Base-by-base conservation (phyloP, 495 filamentous ascomycete genomes). In the Barbatosphaeria neglecta region DNA sequence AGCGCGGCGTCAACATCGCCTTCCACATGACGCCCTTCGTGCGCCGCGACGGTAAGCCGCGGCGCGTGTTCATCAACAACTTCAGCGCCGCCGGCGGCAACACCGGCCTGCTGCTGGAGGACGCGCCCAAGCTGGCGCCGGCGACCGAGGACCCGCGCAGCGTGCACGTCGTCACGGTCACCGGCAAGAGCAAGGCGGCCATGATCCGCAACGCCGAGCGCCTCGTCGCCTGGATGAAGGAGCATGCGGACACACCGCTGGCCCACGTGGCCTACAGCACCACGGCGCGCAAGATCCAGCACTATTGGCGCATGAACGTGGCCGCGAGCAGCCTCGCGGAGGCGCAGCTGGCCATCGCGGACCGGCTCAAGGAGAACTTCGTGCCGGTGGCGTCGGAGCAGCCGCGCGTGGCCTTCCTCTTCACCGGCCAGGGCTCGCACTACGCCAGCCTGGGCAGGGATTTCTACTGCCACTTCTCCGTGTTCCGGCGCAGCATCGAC, bases 201-300 rank as follows among this genome's bases (percentile, higher is more conserved):
- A 68, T 81, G 63, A 68, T 74, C 16, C 60, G 67, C 22, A 78
- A 80, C 44, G 64, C 67, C 0, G 66, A 73, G 47, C 61, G 60
- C 9, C 63, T 80, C 1, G 61, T 75, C 17, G 46, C 42, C 8
- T 83, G 75, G 61, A 65, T 87, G 46, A 66, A 75, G 13, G 46
- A 67, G 42, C 69, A 77, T 40, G 66, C 71, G 20, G 65, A 72
- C 0, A 70, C 72, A 2, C 64, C 72, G 0, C 56, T 87, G 7
- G 59, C 69, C 1, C 64, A 75, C 43, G 62, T 92, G 5, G 80
- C 87, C 5, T 94, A 93, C 61, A 87, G 85, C 5, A 86, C 83
- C 1, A 92, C 87, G 9, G 87, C 87, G 39, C 77, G 87, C 49
- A 81, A 81, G n/a, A 78, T 84, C n/a, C 87, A 90, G 50, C 82